Conservation (phyloP, 1,139 yeast species). For the Kodamaea ohmeri region DNA sequence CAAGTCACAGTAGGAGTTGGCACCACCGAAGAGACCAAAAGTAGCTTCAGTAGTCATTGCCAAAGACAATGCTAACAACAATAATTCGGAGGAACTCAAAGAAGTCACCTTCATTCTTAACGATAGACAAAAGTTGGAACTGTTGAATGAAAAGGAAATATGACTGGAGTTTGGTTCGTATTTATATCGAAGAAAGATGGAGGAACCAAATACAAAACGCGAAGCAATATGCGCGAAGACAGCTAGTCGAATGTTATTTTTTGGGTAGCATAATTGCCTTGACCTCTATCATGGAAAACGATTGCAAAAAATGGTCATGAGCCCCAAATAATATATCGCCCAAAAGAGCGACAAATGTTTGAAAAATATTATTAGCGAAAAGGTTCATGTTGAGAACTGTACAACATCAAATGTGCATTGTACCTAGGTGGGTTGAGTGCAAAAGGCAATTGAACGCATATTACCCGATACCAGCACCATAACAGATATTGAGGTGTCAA, state of each 20-base stretch:
- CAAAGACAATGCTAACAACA: constrained; percentile 13
- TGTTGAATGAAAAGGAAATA: neutral
- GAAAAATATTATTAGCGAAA: neutral
- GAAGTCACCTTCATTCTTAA: constrained; percentile 7
- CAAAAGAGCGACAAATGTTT: neutral
- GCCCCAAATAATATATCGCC: neutral
- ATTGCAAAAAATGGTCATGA: constrained; percentile 1
- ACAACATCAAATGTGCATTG: too few species aligned
- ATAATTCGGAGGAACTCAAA: constrained; percentile 5
- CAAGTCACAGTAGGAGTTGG: constrained; percentile 7
- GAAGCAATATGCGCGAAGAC: neutral
- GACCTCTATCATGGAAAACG: neutral
- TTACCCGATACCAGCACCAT: too few species aligned
- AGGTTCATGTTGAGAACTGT: neutral
- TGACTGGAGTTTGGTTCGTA: neutral
- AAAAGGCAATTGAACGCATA: too few species aligned
- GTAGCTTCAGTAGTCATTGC: constrained; percentile 13
- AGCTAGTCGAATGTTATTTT: neutral
- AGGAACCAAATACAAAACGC: neutral
- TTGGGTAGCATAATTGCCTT: neutral
- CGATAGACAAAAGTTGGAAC: constrained; percentile 8
- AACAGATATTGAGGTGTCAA: too few species aligned
- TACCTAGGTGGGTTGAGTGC: too few species aligned
- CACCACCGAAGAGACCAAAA: constrained; percentile 8
- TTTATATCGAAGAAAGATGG: constrained; percentile 3